Evolutionary conservation across 208 protist genomes (phyloP), one percentile per base, ranked within the genome.

Genomic region (Wallacemonas rigidus): DNA sequence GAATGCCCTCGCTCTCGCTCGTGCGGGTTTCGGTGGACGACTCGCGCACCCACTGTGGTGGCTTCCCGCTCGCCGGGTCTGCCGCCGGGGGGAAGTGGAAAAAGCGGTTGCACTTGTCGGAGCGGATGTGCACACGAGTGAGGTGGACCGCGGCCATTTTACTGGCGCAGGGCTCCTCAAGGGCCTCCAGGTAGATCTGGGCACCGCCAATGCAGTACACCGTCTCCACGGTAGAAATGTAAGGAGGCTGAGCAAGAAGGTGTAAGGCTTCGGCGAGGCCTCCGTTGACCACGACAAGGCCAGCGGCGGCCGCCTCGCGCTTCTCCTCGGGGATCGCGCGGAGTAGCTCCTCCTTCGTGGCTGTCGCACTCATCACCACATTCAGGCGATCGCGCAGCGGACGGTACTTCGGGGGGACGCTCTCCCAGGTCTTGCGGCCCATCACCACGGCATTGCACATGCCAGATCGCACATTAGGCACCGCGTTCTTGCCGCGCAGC

Each of bases 391-490:
- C 89, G 26, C 69, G 65, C 7, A 99, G 85, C 2, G 98, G 98
- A 2, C 94, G 86, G 65, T 94, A 97, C 71, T 88, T 83, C 1
- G 55, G 17, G 12, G 98, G 96, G 26, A 99, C 96, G 26, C 95
- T 98, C 40, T 98, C 92, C 97, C 97, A 99, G 47, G 97, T 99
- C 82, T 98, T 98, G 44, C 97, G 88, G 12, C 98, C 98, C 98
- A 99, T 99, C 57, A 99, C 90, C n/a, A 98, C 96, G 2, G 95
- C 97, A 72, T 99, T 99, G 51, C 78, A 75, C 65, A 86, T 94
- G 56, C 61, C 74, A 1, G n/a, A 15, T 4, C 51, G 4, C 7
- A 65, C 60, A 6, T 69, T 62, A 35, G 77, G 72, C 4, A 58
- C 63, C 2, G 77, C 75, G 54, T 91, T 92, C 54, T 87, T 88